Conservation (phyloP, 352 stramenopile genomes). For the Phytopythium cucurbitacearum region DNA sequence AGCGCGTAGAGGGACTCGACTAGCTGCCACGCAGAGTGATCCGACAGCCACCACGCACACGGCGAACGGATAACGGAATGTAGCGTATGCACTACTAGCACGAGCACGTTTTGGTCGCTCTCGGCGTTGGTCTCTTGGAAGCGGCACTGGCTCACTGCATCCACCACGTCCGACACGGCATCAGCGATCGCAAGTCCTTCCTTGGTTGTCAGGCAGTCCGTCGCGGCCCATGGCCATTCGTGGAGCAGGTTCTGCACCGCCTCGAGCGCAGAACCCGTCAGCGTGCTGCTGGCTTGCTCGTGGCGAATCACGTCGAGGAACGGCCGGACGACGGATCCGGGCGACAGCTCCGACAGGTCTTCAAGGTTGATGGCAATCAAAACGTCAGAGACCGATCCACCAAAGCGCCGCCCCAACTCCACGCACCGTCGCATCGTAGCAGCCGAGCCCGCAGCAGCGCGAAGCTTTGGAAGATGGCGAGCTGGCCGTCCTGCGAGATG, state of each 20-base stretch:
- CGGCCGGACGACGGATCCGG: constrained; percentile 74
- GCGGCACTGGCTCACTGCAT: constrained; percentile 90
- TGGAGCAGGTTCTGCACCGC: constrained; percentile 95
- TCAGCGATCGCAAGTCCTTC: constrained; percentile 39
- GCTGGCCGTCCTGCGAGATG: constrained; percentile 35
- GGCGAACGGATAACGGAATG: constrained; percentile 90
- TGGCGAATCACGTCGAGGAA: constrained; percentile 95
- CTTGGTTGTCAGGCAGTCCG: constrained; percentile 9
- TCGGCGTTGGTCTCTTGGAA: constrained; percentile 93
- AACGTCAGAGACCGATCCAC: not conserved
- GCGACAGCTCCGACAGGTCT: constrained; percentile 61
- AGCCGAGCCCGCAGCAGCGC: constrained; percentile 52
- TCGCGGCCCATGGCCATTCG: constrained; percentile 55
- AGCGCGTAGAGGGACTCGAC: constrained; percentile 95
- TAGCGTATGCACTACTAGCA: constrained; percentile 93
- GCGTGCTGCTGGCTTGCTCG: constrained; percentile 87
- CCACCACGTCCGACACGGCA: constrained; percentile 81
- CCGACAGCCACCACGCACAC: constrained; percentile 75
- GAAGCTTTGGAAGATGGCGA: constrained; percentile 61
- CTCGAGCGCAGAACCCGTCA: constrained; percentile 92
- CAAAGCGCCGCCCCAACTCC: constrained; percentile 1
- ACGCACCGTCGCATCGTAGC: constrained; percentile 54
- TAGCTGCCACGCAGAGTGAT: constrained; percentile 93
- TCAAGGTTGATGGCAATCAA: not conserved
- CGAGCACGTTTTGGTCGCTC: constrained; percentile 89